Conservation (phyloP, 1,284 basidiomycete species). For the Amylostereum chailletii region DNA sequence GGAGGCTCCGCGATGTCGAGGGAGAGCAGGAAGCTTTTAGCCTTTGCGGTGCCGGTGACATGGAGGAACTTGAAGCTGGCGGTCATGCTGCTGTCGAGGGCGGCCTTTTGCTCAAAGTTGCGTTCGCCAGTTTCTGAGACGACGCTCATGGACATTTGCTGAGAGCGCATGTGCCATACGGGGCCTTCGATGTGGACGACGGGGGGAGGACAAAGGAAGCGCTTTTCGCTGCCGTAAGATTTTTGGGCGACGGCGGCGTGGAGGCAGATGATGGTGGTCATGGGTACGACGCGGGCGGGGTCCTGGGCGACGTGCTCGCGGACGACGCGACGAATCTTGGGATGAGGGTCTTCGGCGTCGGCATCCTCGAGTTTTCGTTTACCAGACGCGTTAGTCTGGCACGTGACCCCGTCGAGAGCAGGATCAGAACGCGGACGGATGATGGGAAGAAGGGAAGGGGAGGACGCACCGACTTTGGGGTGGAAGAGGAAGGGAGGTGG, state of each 20-base stretch:
- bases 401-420: conserved; percentile 8
- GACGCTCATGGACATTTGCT: conserved; percentile 78
- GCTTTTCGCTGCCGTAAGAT: conserved; percentile 87
- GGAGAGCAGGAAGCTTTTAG: conserved; percentile 82
- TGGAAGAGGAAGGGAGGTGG: conserved; percentile 13
- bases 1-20: conserved; percentile 73
- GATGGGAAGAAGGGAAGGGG: neutral
- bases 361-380: conserved; percentile 71
- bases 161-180: conserved; percentile 69
- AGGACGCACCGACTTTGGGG: conserved; percentile 9
- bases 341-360: conserved; percentile 62
- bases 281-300: conserved; percentile 62
- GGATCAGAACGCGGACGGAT: neutral
- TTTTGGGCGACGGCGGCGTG: conserved; percentile 89
- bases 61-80: conserved; percentile 88
- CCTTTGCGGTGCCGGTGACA: conserved; percentile 81
- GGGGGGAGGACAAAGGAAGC: conserved; percentile 84
- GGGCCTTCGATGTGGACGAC: conserved; percentile 84
- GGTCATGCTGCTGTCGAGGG: conserved; percentile 72
- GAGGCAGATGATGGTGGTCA: conserved; percentile 83
- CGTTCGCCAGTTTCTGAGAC: conserved; percentile 79
- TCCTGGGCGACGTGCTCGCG: conserved; percentile 71
- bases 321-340: conserved; percentile 73
- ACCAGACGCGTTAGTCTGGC: conserved; percentile 21
- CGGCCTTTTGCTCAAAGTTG: conserved; percentile 73